phyloP scores from a whole-genome alignment of 2,329 filamentous ascomycete species.

The Penicillium polonicum region DNA sequence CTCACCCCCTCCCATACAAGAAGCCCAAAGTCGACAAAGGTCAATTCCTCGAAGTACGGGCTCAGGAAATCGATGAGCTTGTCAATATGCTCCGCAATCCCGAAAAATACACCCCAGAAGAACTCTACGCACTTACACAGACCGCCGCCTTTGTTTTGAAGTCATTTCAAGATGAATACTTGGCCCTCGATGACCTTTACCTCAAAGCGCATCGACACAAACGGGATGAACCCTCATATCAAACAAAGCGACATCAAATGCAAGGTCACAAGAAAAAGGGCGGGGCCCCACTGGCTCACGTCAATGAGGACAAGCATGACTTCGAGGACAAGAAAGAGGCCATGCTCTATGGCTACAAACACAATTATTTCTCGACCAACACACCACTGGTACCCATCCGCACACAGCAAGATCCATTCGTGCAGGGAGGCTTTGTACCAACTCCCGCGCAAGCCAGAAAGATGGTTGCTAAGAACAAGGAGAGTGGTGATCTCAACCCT shows the following conservation, averaged over 20 bases:
- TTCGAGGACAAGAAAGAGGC: slow-evolving; percentile 63
- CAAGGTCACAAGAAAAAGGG: slow-evolving; percentile 22
- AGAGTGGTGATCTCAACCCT: slow-evolving; percentile 39
- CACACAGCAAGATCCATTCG: slow-evolving; percentile 54
- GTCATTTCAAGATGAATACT: slow-evolving; percentile 60
- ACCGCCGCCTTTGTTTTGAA: slow-evolving; percentile 55
- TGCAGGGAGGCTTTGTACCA: slow-evolving; percentile 51
- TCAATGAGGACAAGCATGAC: slow-evolving; percentile 28
- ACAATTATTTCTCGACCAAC: slow-evolving; percentile 50
- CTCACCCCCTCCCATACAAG: slow-evolving; percentile 38
- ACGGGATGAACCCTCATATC: slow-evolving; percentile 11
- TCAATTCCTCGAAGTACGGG: slow-evolving; percentile 40
- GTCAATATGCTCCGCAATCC: slow-evolving; percentile 39
- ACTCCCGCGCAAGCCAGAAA: slow-evolving; percentile 44
- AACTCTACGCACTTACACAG: slow-evolving; percentile 55
- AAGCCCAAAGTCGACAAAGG: slow-evolving; percentile 29
- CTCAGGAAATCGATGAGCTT: slow-evolving; percentile 32
- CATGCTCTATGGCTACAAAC: slow-evolving; percentile 59
- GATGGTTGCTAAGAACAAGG: slow-evolving; percentile 37
- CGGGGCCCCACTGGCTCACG: slow-evolving; percentile 17
- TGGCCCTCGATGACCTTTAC: slow-evolving; percentile 53
- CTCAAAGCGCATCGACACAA: slow-evolving; percentile 48
- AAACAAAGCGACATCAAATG: slow-evolving; percentile 40
- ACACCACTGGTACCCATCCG: slow-evolving; percentile 36
- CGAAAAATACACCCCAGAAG: slow-evolving; percentile 48